Evolutionary conservation across 805 yeast genomes (phyloP).

Genomic region (Wickerhamiella siamensis): DNA sequence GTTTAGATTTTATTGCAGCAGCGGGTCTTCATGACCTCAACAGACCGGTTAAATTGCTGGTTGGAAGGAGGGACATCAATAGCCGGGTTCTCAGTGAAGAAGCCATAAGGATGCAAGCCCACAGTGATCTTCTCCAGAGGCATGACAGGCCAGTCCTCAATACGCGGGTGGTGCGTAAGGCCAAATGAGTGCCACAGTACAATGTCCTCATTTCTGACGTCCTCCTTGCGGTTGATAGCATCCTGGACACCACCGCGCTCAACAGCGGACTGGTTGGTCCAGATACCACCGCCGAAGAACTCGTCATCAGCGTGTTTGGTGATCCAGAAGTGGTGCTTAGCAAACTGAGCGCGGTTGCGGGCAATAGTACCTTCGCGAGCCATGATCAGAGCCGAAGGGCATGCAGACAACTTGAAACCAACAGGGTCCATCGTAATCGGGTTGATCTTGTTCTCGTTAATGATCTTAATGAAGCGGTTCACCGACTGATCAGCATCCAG

Average conservation of each 20-base stretch:
- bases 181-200: slow-evolving; percentile 76
- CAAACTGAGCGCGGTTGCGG: slow-evolving; percentile 55
- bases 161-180: slow-evolving; percentile 67
- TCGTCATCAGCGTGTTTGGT: slow-evolving; percentile 61
- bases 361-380: slow-evolving; percentile 52
- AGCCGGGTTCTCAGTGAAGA: slow-evolving; percentile 69
- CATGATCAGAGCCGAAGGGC: slow-evolving; percentile 62
- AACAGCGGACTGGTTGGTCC: slow-evolving; percentile 70
- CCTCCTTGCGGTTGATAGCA: slow-evolving; percentile 33
- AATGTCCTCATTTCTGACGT: slow-evolving; percentile 49
- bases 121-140: slow-evolving; percentile 64
- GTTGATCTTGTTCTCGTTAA: slow-evolving; percentile 59
- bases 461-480: slow-evolving; percentile 58
- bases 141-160: slow-evolving; percentile 84
- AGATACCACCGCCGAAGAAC: slow-evolving; percentile 70
- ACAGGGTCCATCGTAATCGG: slow-evolving; percentile 58
- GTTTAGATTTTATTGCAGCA: slow-evolving; percentile 10
- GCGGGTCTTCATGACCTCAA: slow-evolving; percentile 18
- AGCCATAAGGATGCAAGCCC: slow-evolving; percentile 52
- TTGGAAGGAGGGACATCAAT: slow-evolving; percentile 60
- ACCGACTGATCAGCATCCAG: slow-evolving; percentile 64
- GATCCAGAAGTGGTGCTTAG: slow-evolving; percentile 70
- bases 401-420: slow-evolving; percentile 59
- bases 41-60: slow-evolving; percentile 53
- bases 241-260: slow-evolving; percentile 31